phyloP scores from a whole-genome alignment of 495 filamentous ascomycete genomes.

The Cenococcum geophilum region DNA sequence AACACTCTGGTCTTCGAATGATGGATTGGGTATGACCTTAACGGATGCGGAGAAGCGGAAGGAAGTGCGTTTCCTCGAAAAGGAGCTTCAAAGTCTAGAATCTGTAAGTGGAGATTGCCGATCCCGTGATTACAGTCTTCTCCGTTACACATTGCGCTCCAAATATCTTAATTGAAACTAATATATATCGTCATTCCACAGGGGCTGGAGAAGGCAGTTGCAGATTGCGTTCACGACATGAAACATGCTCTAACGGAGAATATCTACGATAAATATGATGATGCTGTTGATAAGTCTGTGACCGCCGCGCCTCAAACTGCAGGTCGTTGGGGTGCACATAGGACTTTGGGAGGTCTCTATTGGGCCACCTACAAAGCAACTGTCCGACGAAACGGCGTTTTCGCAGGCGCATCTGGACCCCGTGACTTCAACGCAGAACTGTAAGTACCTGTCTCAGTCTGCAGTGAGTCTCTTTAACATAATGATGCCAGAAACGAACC shows the following conservation, averaged over 20 bases:
- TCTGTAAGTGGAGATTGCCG: constrained; percentile 36
- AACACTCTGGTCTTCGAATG: constrained; percentile 47
- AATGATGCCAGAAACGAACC: constrained; percentile 40
- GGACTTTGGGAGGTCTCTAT: constrained; percentile 44
- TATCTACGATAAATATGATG: constrained; percentile 44
- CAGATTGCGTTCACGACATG: constrained; percentile 38
- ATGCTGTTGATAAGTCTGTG: constrained; percentile 13
- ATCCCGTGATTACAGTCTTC: no score
- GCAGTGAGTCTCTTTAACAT: background rate
- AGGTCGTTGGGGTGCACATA: constrained; percentile 45
- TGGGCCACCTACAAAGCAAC: constrained; percentile 61
- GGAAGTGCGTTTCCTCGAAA: constrained; percentile 42
- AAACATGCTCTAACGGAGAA: constrained; percentile 40
- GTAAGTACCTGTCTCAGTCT: constrained; percentile 17
- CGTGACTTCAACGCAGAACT: constrained; percentile 49
- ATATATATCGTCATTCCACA: constrained; percentile 9
- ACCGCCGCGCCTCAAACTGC: constrained; percentile 34
- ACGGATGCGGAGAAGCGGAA: constrained; percentile 39
- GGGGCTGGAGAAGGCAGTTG: constrained; percentile 38
- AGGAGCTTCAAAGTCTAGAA: constrained; percentile 43
- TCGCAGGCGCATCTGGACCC: constrained; percentile 25
- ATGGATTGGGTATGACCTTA: constrained; percentile 42
- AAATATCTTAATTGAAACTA: background rate
- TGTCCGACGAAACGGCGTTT: constrained; percentile 48
- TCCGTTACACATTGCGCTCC: background rate